Base-by-base conservation (phyloP, 139 green algal genomes). In the Chlorella sorokiniana region DNA sequence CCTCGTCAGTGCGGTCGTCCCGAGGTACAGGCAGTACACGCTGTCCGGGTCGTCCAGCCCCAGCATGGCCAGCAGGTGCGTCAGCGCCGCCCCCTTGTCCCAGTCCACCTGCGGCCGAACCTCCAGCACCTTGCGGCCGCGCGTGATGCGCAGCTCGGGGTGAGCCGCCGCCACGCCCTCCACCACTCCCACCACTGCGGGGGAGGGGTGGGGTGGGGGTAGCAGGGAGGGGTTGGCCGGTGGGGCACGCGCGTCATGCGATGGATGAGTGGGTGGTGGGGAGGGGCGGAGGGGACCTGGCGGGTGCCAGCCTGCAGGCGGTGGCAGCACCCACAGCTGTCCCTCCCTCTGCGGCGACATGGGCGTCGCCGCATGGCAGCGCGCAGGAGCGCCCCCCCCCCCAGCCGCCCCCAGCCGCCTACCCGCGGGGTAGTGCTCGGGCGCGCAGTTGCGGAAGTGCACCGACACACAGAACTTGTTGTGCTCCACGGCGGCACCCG, bases 1-100 rank as follows among this genome's bases (percentile, higher is more conserved):
- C 96, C 86, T 99, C 96, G 85, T 99, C 96, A 23, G 96, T 99
- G 42, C 92, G 89, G 88, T 99, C 96, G 83, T 99, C 96, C 1
- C 96, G 20, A 99, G 92, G 90, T 99, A 99, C 23, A 99, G 89
- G 35, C 92, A 87, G 52, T 96, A 82, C 33, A 97, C 93, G 62
- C 94, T 87, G 1, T 80, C 41, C 31, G 83, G 35, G 76, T 89
- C 86, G 70, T 78, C 82, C 48, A 98, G 87, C 23, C 91, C 90
- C 76, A 98, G 84, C 48, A 88, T 89, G 25, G 86, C 84, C 82
- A 99, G 88, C 78, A 99, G 86, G 89, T 98, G 96, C 31, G 85
- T 31, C 81, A 99, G 86, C 29, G 96, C 96, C 9, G 88, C 88
- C 71, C 96, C 96, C 88, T 99, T 99, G 93, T 99, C 89, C 96